Evolutionary conservation across 495 filamentous ascomycete species (phyloP).

Genomic region (Tetracladium setigerum): DNA sequence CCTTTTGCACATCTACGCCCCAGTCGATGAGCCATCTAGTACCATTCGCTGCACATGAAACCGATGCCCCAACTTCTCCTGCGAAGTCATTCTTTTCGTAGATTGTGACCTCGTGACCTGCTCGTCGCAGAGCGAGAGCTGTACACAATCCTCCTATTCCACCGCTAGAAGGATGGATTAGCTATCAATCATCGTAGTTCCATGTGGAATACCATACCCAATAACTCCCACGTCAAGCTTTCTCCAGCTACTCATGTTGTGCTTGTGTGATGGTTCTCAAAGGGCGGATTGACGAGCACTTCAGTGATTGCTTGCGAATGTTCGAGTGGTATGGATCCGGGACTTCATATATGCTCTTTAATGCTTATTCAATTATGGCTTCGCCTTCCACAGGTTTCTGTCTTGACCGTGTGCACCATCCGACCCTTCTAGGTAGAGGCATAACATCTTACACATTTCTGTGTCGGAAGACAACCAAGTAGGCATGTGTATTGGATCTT

Average conservation of each 20-base stretch:
- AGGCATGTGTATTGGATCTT: too few species aligned
- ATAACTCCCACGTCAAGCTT: constrained; percentile 14
- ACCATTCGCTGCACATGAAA: constrained; percentile 51
- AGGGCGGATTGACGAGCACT: too few species aligned
- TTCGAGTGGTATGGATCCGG: too few species aligned
- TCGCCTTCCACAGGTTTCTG: too few species aligned
- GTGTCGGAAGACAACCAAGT: too few species aligned
- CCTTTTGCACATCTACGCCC: constrained; percentile 28
- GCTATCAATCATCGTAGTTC: not conserved
- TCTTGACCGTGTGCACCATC: too few species aligned
- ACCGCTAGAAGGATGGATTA: not conserved
- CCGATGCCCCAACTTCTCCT: constrained; percentile 50
- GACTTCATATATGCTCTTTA: too few species aligned
- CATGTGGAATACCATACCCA: constrained; percentile 16
- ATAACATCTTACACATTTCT: too few species aligned
- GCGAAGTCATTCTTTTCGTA: constrained; percentile 45
- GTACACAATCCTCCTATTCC: constrained; percentile 40
- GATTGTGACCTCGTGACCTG: constrained; percentile 47
- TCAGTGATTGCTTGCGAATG: too few species aligned
- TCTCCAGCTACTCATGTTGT: constrained; percentile 2
- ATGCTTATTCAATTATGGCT: too few species aligned
- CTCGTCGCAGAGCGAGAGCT: constrained; percentile 44
- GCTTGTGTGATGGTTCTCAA: too few species aligned
- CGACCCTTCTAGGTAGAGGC: too few species aligned
- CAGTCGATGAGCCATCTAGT: constrained; percentile 39